Evolutionary conservation across 2,329 filamentous ascomycete genomes (phyloP), one percentile per base, ranked within the genome.

Genomic region (Trichocomaceae sp.): DNA sequence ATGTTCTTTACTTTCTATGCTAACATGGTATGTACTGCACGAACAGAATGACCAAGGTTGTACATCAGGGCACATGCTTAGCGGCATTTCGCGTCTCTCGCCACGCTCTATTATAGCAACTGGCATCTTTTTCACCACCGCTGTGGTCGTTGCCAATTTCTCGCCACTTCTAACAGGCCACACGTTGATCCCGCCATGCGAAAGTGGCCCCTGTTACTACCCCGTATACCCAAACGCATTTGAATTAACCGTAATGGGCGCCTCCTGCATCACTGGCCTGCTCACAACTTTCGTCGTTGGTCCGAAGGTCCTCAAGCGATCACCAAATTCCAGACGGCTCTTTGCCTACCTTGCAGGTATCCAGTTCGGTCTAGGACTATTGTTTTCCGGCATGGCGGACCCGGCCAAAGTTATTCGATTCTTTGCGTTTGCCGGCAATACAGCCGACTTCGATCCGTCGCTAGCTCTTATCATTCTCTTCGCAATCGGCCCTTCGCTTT

Each of bases 41-140:
- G 33, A 53, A 54, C 29, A 77, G 75, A 72, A 72, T 59, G 72
- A 69, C 48, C 71, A 73, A 52, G 78, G 79, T 17, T 81, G 79
- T 60, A 80, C 78, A 9, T 80, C 78, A 1, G 78, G 78, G 50
- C 78, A 81, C 60, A 79, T 81, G 75, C 74, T 81, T 31, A 80
- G 78, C 57, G 79, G 79, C 1, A 61, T 81, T 4, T 72, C 76
- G 5, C 72, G 77, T 41, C 67, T 78, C 23, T 79, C 75, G 13
- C 67, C 71, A n/a, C 74, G 77, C 47, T 80, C 78, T 13, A 58
- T 77, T 5, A 69, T 75, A 53, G 77, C 78, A 46, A 76, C 74
- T 0, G 67, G 66, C 12, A 62, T 71, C 22, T 77, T 77, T 66
- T 77, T 76, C 64, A 66, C 64, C 9, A 67, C 71, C 0, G 73